Percentiles rank a stretch among this genome's conserved stretches.
Conservation (phyloP, 139 green algal species). For the Volvox reticuliferus region DNA sequence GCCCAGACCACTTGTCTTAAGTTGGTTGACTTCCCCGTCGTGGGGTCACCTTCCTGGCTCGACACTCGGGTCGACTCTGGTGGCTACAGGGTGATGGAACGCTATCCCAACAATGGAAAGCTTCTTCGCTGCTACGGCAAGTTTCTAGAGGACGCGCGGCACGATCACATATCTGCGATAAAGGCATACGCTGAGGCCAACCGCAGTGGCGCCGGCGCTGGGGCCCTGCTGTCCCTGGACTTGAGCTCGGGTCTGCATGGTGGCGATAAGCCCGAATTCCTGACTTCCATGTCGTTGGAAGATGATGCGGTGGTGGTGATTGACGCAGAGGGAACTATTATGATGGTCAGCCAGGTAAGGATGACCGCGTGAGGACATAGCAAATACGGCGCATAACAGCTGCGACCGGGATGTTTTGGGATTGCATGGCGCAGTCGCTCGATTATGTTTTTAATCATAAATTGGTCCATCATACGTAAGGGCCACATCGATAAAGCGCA, state of each 20-base stretch:
- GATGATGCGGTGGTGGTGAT: slow-evolving; percentile 57
- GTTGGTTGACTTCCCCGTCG: no score
- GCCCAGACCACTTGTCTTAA: no score
- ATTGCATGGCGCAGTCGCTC: no score
- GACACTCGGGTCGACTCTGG: no score
- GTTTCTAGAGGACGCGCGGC: slow-evolving; percentile 56
- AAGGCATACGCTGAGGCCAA: slow-evolving; percentile 39
- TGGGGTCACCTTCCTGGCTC: no score
- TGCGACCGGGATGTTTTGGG: no score
- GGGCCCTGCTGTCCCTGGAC: slow-evolving; percentile 22
- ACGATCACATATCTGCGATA: slow-evolving; percentile 28
- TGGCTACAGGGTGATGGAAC: slow-evolving; percentile 51
- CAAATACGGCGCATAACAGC: no score
- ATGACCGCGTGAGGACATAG: not conserved
- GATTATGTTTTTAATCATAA: not conserved
- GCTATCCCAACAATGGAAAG: slow-evolving; percentile 58
- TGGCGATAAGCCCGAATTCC: slow-evolving; percentile 23
- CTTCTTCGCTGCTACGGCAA: slow-evolving; percentile 57
- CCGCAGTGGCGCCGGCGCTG: slow-evolving; percentile 28
- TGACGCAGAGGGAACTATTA: slow-evolving; percentile 48
- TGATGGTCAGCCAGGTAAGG: slow-evolving; percentile 51
- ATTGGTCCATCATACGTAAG: not conserved
- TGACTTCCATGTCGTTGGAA: slow-evolving; percentile 48
- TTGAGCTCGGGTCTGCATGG: slow-evolving; percentile 1
- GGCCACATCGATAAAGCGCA: no score